Evolutionary conservation across 73 alveolate genomes (phyloP), one percentile per base, ranked within the genome.

Genomic region (Strombidium stylifer): DNA sequence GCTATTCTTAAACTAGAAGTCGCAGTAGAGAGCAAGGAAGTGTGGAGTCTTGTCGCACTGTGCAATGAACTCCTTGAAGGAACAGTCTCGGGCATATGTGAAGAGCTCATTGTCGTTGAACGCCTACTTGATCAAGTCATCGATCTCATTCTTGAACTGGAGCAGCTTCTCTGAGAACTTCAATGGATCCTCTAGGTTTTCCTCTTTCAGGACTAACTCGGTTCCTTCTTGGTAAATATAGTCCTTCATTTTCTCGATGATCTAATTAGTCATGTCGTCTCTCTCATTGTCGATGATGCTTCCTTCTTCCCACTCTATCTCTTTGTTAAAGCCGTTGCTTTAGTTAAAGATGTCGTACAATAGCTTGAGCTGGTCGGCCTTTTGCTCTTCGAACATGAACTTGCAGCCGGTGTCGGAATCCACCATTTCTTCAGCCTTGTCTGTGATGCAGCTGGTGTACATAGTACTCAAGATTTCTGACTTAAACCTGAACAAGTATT

Each of bases 201-300:
- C 89, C 50, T 78, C 89, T 46, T 91, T 89, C 23, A 71, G 37
- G 59, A 73, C 90, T 23, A 91, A 69, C 25, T 32, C 67, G 12
- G 75, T 73, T 12, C 98, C 98, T 83, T 95, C 76, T 12, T 65
- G 46, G 62, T 81, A 88, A 50, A 91, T 87, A 59, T 91, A 87
- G 0, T 89, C 87, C n/a, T 78, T 84, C 85, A 91, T 76, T 56
- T 77, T 82, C 0, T 42, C 50, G 3, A 82, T 62, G 23, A 91
- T 87, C 42, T 23, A 58, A 62, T 71, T 64, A 48, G 86, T 77
- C 0, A 90, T 51, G 42, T 10, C 4, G 47, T 61, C n/a, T n/a
- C n/a, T n/a, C n/a, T n/a, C n/a, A n/a, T n/a, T n/a, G n/a, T n/a
- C n/a, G n/a, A n/a, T n/a, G n/a, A n/a, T n/a, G n/a, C n/a, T n/a